Evolutionary conservation across 176 grass and related monocot genomes (phyloP).

Genomic region (Miscanthus lutarioriparius): DNA sequence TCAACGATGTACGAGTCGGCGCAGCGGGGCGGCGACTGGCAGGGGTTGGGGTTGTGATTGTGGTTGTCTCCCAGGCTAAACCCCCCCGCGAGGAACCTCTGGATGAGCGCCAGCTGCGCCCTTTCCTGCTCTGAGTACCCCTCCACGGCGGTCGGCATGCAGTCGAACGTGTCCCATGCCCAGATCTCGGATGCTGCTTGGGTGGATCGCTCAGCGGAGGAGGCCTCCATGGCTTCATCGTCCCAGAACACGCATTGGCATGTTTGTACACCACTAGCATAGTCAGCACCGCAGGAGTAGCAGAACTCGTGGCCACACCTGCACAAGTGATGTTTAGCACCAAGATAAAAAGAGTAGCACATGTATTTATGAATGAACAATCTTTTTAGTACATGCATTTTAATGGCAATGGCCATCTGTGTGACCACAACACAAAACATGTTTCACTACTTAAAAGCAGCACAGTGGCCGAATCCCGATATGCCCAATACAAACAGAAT

Average conservation of each 20-base stretch:
- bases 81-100: slow-evolving; percentile 82
- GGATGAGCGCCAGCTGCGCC: slow-evolving; percentile 81
- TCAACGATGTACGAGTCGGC: slow-evolving; percentile 69
- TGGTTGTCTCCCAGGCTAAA: slow-evolving; percentile 73
- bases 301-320: slow-evolving; percentile 99
- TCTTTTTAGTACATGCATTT: background rate
- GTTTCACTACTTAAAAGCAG: background rate
- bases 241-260: slow-evolving; percentile 92
- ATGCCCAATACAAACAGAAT: background rate
- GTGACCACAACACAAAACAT: background rate
- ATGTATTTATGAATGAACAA: background rate
- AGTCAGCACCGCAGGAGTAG: slow-evolving; percentile 83
- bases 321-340: slow-evolving; percentile 32
- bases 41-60: slow-evolving; percentile 44
- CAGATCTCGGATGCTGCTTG: slow-evolving; percentile 74
- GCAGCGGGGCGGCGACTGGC: slow-evolving; percentile 70
- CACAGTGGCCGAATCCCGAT: background rate
- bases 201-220: slow-evolving; percentile 35
- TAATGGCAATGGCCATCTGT: background rate
- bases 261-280: slow-evolving; percentile 64
- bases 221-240: slow-evolving; percentile 37
- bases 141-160: slow-evolving; percentile 62
- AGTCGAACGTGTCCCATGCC: slow-evolving; percentile 89
- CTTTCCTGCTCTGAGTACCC: slow-evolving; percentile 97
- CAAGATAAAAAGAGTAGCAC: background rate